Conservation (phyloP, 345 rosid genomes). For the Atalantia buxifolia region DNA sequence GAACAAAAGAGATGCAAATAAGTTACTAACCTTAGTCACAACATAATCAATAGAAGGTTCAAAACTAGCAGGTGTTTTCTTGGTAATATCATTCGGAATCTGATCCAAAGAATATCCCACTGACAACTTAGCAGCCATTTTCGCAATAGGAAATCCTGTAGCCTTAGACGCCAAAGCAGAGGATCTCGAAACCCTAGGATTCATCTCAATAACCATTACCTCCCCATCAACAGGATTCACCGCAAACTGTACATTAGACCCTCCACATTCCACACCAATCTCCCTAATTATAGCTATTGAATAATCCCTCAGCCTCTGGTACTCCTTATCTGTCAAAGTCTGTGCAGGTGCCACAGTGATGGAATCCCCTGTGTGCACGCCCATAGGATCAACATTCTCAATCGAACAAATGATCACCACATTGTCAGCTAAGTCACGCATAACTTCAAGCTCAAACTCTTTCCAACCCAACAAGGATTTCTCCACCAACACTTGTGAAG, state of each 20-base stretch:
- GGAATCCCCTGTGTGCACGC: conserved; percentile 97
- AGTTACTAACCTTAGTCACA: conserved; percentile 71
- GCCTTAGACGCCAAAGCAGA: conserved; percentile 99
- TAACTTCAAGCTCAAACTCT: conserved; percentile 95
- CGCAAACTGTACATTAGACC: conserved; percentile 96
- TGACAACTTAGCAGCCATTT: conserved; percentile 98
- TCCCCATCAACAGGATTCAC: conserved; percentile 95
- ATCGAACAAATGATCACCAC: conserved; percentile 95
- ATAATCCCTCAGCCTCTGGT: conserved; percentile 89
- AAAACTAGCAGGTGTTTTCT: conserved; percentile 97
- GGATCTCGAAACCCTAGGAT: conserved; percentile 94
- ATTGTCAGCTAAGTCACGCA: conserved; percentile 97
- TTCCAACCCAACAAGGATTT: conserved; percentile 96
- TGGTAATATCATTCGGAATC: conserved; percentile 97
- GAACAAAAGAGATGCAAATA: neutral
- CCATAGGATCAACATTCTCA: conserved; percentile 98
- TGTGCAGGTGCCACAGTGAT: conserved; percentile 99
- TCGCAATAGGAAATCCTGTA: conserved; percentile 96
- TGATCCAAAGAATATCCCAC: conserved; percentile 92
- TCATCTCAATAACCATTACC: conserved; percentile 99
- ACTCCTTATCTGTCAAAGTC: conserved; percentile 92
- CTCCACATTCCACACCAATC: conserved; percentile 99
- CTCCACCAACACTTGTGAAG: conserved; percentile 91
- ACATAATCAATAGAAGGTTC: conserved; percentile 99
- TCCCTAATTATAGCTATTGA: conserved; percentile 85